Evolutionary conservation across 305 asterid species (phyloP).

Genomic region (Fraxinus ornus): DNA sequence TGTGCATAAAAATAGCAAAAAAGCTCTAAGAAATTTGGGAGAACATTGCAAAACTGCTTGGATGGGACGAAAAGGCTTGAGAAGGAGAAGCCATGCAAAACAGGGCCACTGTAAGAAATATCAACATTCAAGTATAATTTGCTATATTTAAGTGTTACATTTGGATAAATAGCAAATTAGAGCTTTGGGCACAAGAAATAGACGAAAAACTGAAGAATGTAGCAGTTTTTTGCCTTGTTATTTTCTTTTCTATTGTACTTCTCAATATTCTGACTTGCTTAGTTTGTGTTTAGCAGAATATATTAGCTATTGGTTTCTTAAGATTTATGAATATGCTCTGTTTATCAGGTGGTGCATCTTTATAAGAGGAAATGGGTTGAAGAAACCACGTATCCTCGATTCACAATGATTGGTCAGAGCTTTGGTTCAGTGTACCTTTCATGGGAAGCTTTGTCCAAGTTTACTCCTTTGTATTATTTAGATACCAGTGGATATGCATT

Average conservation of each 20-base stretch:
- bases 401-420: conserved; percentile 96
- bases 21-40: neutral
- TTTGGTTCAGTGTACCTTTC: conserved; percentile 84
- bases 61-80: neutral
- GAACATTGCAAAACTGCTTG: neutral
- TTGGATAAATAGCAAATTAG: neutral
- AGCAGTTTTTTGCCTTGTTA: neutral
- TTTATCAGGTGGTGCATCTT: conserved; percentile 72
- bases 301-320: neutral
- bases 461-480: conserved; percentile 68
- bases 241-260: neutral
- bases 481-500: conserved; percentile 98
- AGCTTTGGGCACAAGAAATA: neutral
- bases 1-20: neutral
- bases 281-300: conserved; percentile 3
- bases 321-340: conserved; percentile 22
- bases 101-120: neutral
- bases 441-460: conserved; percentile 85
- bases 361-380: conserved; percentile 81
- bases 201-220: neutral
- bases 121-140: neutral
- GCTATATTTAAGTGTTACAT: neutral
- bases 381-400: conserved; percentile 83
- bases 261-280: neutral
- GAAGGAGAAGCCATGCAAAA: neutral